Conservation (phyloP, 2,329 filamentous ascomycete species). For the Alternaria sp. region DNA sequence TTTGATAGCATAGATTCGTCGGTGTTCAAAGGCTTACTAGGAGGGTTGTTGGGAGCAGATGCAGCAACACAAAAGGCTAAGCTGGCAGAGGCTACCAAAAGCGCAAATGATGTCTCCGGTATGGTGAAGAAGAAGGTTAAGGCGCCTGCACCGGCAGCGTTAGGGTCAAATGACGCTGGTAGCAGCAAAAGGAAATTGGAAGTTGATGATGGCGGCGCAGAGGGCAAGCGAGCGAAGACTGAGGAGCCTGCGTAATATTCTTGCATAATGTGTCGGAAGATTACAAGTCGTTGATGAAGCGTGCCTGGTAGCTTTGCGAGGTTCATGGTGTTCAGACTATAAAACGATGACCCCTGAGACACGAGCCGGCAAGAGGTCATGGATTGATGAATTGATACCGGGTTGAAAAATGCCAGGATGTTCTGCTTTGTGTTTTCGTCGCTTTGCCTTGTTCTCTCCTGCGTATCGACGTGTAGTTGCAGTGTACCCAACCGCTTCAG, state of each 20-base stretch:
- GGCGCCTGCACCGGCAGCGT: conserved; percentile 40
- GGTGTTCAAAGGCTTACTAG: conserved; percentile 68
- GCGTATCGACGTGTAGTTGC: background rate
- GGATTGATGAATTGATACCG: background rate
- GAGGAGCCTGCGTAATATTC: conserved; percentile 33
- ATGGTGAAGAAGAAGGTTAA: conserved; percentile 76
- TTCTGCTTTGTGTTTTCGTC: background rate
- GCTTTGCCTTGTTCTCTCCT: background rate
- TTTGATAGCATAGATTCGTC: conserved; percentile 54
- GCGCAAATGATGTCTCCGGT: conserved; percentile 76
- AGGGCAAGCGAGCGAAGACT: conserved; percentile 47
- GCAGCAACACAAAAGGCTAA: conserved; percentile 68
- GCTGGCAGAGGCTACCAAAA: conserved; percentile 75
- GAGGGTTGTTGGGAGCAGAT: conserved; percentile 69
- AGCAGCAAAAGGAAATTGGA: conserved; percentile 49
- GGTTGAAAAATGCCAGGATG: background rate
- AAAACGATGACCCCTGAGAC: background rate
- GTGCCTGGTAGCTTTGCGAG: background rate
- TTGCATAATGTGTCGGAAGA: no score
- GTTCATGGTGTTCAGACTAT: background rate
- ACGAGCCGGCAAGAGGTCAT: background rate
- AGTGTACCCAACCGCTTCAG: background rate
- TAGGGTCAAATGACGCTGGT: conserved; percentile 14
- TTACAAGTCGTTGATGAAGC: background rate
- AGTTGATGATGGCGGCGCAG: conserved; percentile 32